These are phyloP conservation scores for Pythium aquatile DNA, from an alignment of 352 stramenopile species.

Conservation along the genomic window DNA sequence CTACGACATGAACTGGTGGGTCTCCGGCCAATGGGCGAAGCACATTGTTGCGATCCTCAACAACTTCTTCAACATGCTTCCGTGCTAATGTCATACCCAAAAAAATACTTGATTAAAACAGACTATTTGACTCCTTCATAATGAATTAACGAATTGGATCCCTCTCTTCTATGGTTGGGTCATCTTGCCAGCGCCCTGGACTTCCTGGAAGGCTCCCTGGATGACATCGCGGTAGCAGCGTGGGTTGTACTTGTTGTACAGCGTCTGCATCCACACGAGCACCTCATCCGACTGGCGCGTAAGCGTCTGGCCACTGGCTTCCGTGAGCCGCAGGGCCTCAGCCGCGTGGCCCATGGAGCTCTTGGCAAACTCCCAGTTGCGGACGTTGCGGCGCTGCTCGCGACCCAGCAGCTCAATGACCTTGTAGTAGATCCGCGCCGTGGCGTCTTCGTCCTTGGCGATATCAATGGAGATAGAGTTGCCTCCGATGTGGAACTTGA, in stretches of 20 bases:
- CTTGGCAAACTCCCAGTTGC: slow-evolving; percentile 48
- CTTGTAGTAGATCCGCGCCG: slow-evolving; percentile 46
- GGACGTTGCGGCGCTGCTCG: slow-evolving; percentile 38
- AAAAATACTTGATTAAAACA: too few species aligned
- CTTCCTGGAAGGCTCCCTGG: slow-evolving; percentile 36
- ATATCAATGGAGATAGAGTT: slow-evolving; percentile 52
- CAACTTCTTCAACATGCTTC: too few species aligned
- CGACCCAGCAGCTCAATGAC: slow-evolving; percentile 50
- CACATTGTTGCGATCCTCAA: too few species aligned
- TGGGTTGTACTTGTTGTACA: slow-evolving; percentile 48
- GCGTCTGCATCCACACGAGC: slow-evolving; percentile 41
- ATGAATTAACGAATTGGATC: too few species aligned
- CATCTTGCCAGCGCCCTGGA: slow-evolving; percentile 33
- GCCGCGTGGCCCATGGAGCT: slow-evolving; percentile 41
- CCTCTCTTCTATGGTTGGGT: too few species aligned
- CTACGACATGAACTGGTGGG: too few species aligned
- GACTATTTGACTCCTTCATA: too few species aligned
- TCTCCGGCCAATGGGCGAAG: too few species aligned
- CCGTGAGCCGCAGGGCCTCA: slow-evolving; percentile 41
- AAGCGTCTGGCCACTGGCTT: slow-evolving; percentile 41
- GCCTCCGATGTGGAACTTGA: slow-evolving; percentile 52
- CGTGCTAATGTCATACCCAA: too few species aligned
- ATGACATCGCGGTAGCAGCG: slow-evolving; percentile 59
- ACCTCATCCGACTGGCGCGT: slow-evolving; percentile 43
- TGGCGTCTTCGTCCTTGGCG: slow-evolving; percentile 34